These are phyloP conservation scores for Corymbia maculata DNA, from an alignment of 345 rosid genomes.

Conservation along the genomic window DNA sequence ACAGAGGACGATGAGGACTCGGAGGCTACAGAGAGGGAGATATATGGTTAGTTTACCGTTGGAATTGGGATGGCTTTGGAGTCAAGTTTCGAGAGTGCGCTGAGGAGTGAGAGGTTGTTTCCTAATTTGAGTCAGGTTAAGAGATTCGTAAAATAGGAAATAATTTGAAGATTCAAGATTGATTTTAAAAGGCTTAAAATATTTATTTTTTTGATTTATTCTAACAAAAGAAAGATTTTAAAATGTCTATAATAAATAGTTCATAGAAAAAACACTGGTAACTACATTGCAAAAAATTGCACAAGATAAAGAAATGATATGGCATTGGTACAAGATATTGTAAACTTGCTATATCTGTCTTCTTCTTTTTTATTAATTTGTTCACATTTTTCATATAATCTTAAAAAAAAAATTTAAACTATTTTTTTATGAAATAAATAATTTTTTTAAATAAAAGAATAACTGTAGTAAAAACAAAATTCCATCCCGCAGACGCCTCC, in stretches of 20 bases:
- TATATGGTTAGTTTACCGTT: not conserved
- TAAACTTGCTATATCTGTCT: not conserved
- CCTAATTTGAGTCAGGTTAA: not conserved
- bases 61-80: not conserved
- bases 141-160: not conserved
- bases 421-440: too few relatives aligned
- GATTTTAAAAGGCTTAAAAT: too few relatives aligned
- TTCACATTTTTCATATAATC: not conserved
- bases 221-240: rapidly evolving
- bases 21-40: not conserved
- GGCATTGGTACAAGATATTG: not conserved
- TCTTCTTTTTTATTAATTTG: too few relatives aligned
- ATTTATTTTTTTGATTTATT: too few relatives aligned
- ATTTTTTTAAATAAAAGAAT: too few relatives aligned
- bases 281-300: not conserved
- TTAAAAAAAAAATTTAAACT: too few relatives aligned
- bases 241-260: too few relatives aligned
- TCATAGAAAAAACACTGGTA: not conserved
- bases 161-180: not conserved
- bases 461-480: too few relatives aligned
- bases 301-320: not conserved
- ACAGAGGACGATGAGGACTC: not conserved
- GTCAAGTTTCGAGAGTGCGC: not conserved
- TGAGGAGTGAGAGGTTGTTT: not conserved
- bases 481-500: too few relatives aligned